phyloP scores from a whole-genome alignment of 176 grass and related monocot species.

The Hordeum marinum region DNA sequence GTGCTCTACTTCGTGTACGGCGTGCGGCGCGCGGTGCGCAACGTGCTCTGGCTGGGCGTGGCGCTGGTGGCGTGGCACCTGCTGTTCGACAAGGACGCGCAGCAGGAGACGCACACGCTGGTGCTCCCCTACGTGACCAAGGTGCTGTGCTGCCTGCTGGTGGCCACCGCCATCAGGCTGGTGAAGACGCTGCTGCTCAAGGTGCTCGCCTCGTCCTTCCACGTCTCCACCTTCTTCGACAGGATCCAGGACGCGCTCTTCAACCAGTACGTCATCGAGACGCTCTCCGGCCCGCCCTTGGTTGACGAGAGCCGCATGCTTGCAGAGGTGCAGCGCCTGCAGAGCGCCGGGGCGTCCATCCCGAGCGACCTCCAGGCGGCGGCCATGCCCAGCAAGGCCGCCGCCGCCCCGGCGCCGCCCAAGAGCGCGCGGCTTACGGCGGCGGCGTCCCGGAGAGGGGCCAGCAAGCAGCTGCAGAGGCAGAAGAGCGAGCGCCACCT shows the following conservation, averaged over 20 bases:
- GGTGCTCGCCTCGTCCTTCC: slow-evolving; percentile 88
- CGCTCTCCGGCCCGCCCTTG: slow-evolving; percentile 74
- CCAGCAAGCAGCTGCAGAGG: slow-evolving; percentile 47
- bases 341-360: slow-evolving; percentile 62
- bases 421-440: slow-evolving; percentile 40
- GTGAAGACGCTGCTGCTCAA: slow-evolving; percentile 91
- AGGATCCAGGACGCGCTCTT: slow-evolving; percentile 88
- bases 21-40: slow-evolving; percentile 74
- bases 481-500: slow-evolving; percentile 35
- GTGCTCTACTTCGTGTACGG: slow-evolving; percentile 99
- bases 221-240: slow-evolving; percentile 98
- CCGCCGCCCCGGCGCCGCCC: not conserved
- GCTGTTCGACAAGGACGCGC: slow-evolving; percentile 63
- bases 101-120: slow-evolving; percentile 32
- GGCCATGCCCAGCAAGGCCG: slow-evolving; percentile 39
- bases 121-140: slow-evolving; percentile 83
- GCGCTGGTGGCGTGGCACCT: slow-evolving; percentile 77
- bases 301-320: slow-evolving; percentile 76
- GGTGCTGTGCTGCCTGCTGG: slow-evolving; percentile 78
- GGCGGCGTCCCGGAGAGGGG: slow-evolving; percentile 17
- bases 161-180: slow-evolving; percentile 72
- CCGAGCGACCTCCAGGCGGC: slow-evolving; percentile 50
- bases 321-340: slow-evolving; percentile 75
- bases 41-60: slow-evolving; percentile 86
- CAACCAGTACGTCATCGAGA: slow-evolving; percentile 98